These are phyloP conservation scores for Dispira parvispora DNA, from an alignment of 192 early-diverging fungal species.

Conservation along the genomic window DNA sequence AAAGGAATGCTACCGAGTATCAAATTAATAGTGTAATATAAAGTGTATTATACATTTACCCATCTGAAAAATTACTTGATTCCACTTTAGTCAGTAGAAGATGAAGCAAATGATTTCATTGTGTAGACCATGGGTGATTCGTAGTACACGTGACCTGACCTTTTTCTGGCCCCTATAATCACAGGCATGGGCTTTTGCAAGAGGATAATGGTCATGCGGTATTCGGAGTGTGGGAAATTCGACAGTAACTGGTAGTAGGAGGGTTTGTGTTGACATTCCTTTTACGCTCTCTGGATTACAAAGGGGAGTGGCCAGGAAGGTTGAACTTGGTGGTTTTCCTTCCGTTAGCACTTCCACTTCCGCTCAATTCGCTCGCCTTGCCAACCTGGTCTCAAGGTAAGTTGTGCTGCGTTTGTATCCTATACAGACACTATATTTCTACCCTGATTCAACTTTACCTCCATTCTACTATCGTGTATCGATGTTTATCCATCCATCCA, in stretches of 20 bases:
- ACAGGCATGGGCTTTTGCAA: too few species aligned
- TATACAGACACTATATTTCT: background rate
- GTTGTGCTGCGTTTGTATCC: background rate
- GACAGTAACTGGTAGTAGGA: background rate
- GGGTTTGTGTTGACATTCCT: background rate
- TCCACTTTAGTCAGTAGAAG: too few species aligned
- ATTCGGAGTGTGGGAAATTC: background rate
- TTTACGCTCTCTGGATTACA: background rate
- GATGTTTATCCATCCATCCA: conserved; percentile 7
- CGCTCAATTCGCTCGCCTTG: background rate
- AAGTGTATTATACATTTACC: too few species aligned
- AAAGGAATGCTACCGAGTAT: too few species aligned
- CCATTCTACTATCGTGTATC: background rate
- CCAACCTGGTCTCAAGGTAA: background rate
- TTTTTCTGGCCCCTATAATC: too few species aligned
- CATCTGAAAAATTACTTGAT: too few species aligned
- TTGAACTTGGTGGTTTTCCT: background rate
- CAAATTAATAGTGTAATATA: too few species aligned
- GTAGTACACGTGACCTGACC: too few species aligned
- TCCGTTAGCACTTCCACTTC: too few species aligned
- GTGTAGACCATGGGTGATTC: too few species aligned
- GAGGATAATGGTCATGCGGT: background rate
- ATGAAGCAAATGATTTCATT: too few species aligned
- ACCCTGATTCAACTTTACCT: background rate
- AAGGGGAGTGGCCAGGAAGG: background rate